Percentiles rank a stretch among this genome's conserved stretches.
Conservation (phyloP, 768 basidiomycete genomes). For the Leucocoprinus sp. region DNA sequence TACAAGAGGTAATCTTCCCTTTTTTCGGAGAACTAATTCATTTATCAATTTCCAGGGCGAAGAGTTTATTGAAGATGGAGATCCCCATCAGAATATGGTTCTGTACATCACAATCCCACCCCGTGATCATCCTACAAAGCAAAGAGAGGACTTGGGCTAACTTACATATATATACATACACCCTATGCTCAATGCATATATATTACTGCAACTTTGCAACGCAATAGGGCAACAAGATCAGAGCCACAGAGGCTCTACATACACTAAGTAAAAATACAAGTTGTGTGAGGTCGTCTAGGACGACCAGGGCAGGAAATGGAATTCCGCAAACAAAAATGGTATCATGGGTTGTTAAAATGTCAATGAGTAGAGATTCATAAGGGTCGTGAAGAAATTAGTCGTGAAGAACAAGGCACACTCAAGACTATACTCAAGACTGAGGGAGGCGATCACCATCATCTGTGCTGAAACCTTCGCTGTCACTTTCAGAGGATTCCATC, state of each 20-base stretch:
- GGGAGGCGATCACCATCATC: constrained; percentile 36
- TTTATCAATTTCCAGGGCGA: constrained; percentile 38
- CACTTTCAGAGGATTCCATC: constrained; percentile 53
- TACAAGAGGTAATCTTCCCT: constrained; percentile 44
- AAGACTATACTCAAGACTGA: constrained; percentile 20
- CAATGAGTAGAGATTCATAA: too few relatives aligned
- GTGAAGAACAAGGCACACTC: too few relatives aligned
- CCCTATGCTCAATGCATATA: neutral
- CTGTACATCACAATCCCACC: constrained; percentile 36
- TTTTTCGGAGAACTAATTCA: constrained; percentile 13
- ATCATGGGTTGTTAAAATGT: constrained; percentile 15
- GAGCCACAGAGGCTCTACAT: constrained; percentile 1
- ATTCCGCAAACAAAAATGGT: constrained; percentile 9
- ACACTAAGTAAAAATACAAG: constrained; percentile 1
- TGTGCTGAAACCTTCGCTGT: constrained; percentile 55
- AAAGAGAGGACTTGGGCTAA: too few relatives aligned
- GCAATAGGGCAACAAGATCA: neutral
- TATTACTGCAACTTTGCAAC: too few relatives aligned
- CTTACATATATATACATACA: neutral
- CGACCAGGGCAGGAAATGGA: constrained; percentile 3
- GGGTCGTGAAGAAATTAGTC: too few relatives aligned
- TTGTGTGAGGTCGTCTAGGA: constrained; percentile 4
- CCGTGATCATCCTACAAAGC: too few relatives aligned
- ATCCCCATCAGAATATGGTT: constrained; percentile 81
- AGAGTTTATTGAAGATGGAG: constrained; percentile 77